phyloP scores from a whole-genome alignment of 1,139 yeast species.

The Candida pseudocylindracea region DNA sequence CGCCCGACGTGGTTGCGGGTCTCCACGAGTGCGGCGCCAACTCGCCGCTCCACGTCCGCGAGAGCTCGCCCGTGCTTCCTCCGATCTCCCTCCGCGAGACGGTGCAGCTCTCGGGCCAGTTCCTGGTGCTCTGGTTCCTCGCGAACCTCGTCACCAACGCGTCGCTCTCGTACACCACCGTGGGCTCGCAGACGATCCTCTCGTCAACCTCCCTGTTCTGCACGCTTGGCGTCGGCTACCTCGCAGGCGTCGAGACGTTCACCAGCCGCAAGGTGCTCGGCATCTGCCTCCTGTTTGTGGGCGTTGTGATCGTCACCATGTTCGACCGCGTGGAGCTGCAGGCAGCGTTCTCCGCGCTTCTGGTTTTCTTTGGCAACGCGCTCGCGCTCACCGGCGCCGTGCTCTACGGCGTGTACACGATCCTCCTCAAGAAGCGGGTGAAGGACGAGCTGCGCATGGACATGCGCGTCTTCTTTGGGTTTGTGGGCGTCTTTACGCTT shows the following conservation, averaged over 20 bases:
- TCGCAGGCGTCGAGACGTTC: conserved; percentile 49
- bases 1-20: too few relatives aligned
- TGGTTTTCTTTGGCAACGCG: conserved; percentile 41
- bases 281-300: conserved; percentile 46
- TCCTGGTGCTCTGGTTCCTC: conserved; percentile 70
- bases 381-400: conserved; percentile 71
- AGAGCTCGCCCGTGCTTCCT: conserved; percentile 6
- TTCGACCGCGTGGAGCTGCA: conserved; percentile 19
- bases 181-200: conserved; percentile 79
- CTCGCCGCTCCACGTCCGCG: not conserved
- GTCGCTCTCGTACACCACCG: conserved; percentile 69
- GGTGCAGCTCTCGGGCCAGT: conserved; percentile 46
- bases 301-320: conserved; percentile 59
- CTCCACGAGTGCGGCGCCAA: too few relatives aligned
- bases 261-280: conserved; percentile 46
- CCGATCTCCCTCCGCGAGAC: conserved; percentile 15
- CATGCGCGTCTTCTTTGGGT: conserved; percentile 80
- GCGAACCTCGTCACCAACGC: conserved; percentile 84
- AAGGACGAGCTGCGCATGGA: conserved; percentile 45
- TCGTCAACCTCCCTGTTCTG: conserved; percentile 87
- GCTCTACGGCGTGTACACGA: conserved; percentile 81
- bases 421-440: conserved; percentile 53
- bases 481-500: conserved; percentile 71
- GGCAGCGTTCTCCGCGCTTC: conserved; percentile 2
- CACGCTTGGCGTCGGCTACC: conserved; percentile 64